Conservation (phyloP, 2,329 filamentous ascomycete species). For the Phaeoacremonium minimum region DNA sequence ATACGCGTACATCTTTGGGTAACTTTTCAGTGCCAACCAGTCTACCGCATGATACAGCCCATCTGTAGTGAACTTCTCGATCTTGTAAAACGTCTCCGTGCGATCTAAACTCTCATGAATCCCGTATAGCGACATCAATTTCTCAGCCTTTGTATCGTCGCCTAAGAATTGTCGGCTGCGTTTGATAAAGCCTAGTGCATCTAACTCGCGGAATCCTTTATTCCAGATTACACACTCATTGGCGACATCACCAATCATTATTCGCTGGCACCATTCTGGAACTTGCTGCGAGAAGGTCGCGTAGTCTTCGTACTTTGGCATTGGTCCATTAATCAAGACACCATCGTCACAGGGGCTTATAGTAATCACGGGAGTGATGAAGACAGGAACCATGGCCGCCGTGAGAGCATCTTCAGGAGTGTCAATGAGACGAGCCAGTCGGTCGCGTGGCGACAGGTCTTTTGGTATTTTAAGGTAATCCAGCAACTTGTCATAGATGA, state of each 20-base stretch:
- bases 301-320: conserved; percentile 5
- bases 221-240: conserved; percentile 18
- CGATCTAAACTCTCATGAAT: conserved; percentile 1
- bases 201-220: conserved; percentile 8
- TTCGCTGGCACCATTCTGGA: conserved; percentile 8
- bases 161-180: conserved; percentile 5
- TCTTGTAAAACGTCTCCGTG: conserved; percentile 8
- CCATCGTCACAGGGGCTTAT: conserved; percentile 10
- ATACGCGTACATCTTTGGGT: conserved; percentile 8
- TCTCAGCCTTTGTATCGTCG: not conserved
- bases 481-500: conserved; percentile 8
- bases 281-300: conserved; percentile 1
- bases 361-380: conserved; percentile 7
- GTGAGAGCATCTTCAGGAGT: conserved; percentile 1
- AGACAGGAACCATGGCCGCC: conserved; percentile 5
- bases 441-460: conserved; percentile 1
- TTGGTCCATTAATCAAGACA: conserved; percentile 1
- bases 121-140: conserved; percentile 3
- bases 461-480: not conserved
- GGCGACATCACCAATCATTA: conserved; percentile 13
- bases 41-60: conserved; percentile 11
- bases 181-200: conserved; percentile 2
- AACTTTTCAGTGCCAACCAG: conserved; percentile 5
- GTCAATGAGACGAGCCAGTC: conserved; percentile 1
- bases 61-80: conserved; percentile 11